phyloP scores from a whole-genome alignment of 2,329 filamentous ascomycete genomes.

The Colletotrichum tropicale region DNA sequence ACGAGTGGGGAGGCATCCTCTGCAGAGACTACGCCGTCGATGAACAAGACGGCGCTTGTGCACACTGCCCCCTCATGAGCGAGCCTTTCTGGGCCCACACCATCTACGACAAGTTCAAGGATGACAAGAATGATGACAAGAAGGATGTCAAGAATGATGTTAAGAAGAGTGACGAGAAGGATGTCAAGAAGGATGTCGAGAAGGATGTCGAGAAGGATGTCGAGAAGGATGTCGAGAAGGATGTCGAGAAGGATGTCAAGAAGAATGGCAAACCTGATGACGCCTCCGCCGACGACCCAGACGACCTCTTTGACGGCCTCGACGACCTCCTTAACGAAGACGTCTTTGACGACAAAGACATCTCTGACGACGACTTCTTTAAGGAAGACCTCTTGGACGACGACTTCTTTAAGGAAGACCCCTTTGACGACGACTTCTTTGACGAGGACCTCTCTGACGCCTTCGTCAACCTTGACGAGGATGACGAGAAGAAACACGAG shows the following conservation, averaged over 20 bases:
- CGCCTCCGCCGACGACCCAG: no score
- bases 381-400: accelerated
- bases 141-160: background rate
- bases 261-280: no score
- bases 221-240: no score
- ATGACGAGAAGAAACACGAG: background rate
- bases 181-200: background rate
- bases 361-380: no score
- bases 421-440: background rate
- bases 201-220: no score
- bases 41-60: background rate
- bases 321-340: no score
- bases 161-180: background rate
- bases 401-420: background rate
- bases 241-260: no score
- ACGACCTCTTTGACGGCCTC: no score
- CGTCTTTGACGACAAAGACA: no score
- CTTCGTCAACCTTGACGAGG: background rate
- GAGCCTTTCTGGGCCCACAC: background rate
- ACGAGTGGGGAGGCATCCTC: background rate
- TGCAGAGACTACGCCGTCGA: background rate
- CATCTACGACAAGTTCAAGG: background rate
- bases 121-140: background rate
- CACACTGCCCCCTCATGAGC: background rate
- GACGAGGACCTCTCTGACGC: background rate